Conservation (phyloP, 345 rosid genomes). For the Cardamine chenopodiifolia region DNA sequence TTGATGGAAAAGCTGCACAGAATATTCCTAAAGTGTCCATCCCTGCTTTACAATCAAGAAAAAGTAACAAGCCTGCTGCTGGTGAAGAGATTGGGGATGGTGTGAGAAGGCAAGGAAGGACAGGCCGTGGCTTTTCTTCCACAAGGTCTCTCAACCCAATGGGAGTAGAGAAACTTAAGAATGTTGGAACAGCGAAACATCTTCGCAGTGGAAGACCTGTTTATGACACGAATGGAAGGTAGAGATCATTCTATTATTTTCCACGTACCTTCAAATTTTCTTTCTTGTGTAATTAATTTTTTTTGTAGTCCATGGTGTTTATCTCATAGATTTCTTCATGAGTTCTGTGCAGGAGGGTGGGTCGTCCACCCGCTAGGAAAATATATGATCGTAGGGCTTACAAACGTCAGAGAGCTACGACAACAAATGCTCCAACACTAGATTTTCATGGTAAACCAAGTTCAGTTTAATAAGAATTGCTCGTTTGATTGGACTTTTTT, state of each 20-base stretch:
- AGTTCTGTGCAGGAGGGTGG: slow-evolving; percentile 71
- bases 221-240: slow-evolving; percentile 83
- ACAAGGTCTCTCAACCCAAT: slow-evolving; percentile 66
- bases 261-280: not conserved
- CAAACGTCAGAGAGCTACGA: slow-evolving; percentile 67
- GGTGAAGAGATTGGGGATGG: slow-evolving; percentile 82
- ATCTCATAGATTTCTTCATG: slow-evolving; percentile 35
- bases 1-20: slow-evolving; percentile 71
- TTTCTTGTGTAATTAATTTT: slow-evolving; percentile 2
- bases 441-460: slow-evolving; percentile 77
- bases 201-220: slow-evolving; percentile 71
- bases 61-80: slow-evolving; percentile 63
- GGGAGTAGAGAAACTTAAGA: slow-evolving; percentile 63
- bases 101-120: slow-evolving; percentile 84
- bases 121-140: slow-evolving; percentile 67
- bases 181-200: slow-evolving; percentile 84
- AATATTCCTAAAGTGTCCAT: slow-evolving; percentile 66
- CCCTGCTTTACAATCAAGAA: slow-evolving; percentile 63
- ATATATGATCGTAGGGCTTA: slow-evolving; percentile 88
- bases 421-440: slow-evolving; percentile 55
- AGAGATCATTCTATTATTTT: slow-evolving; percentile 32
- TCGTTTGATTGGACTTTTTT: slow-evolving; percentile 7
- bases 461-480: slow-evolving; percentile 28
- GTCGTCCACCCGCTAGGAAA: slow-evolving; percentile 92
- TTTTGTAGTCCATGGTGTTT: slow-evolving; percentile 11